phyloP scores from a whole-genome alignment of 2,329 filamentous ascomycete genomes.

The Botrytis hyacinthi region DNA sequence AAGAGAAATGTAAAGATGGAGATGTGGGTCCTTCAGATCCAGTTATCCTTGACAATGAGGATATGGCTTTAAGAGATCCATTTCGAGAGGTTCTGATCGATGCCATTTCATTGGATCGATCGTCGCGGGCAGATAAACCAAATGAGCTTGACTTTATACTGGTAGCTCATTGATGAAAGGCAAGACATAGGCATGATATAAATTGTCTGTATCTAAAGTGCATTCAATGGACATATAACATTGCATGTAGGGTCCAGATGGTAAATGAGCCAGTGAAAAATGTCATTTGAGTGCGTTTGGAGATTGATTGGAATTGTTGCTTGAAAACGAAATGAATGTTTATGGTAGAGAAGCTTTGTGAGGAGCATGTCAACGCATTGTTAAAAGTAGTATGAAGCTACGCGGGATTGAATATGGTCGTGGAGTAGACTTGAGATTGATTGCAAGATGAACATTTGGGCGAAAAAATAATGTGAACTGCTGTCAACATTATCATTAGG shows the following conservation, averaged over 20 bases:
- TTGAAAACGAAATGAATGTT: not conserved
- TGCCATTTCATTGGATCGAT: not conserved
- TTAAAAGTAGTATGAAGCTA: not conserved
- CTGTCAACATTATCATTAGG: not conserved
- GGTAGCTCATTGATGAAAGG: not conserved
- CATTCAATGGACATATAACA: constrained; percentile 2
- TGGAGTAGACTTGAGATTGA: not conserved
- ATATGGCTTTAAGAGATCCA: not conserved
- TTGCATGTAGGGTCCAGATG: constrained; percentile 11
- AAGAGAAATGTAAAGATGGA: not conserved
- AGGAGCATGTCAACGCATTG: not conserved
- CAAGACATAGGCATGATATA: not conserved
- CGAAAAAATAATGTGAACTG: not conserved
- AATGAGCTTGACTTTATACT: constrained; percentile 8
- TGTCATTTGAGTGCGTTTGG: not conserved
- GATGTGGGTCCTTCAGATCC: not conserved
- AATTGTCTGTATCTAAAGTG: constrained; percentile 3
- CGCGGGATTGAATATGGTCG: too few relatives aligned
- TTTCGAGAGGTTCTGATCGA: not conserved
- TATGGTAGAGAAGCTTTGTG: not conserved
- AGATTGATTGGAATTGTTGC: constrained; percentile 2
- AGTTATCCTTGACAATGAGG: not conserved
- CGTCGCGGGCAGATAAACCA: not conserved
- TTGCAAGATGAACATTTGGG: not conserved
- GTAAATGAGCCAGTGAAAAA: not conserved